Evolutionary conservation across 148 eudicot genomes (phyloP), one percentile per base, ranked within the genome.

Genomic region (Rhododendron mucronatum): DNA sequence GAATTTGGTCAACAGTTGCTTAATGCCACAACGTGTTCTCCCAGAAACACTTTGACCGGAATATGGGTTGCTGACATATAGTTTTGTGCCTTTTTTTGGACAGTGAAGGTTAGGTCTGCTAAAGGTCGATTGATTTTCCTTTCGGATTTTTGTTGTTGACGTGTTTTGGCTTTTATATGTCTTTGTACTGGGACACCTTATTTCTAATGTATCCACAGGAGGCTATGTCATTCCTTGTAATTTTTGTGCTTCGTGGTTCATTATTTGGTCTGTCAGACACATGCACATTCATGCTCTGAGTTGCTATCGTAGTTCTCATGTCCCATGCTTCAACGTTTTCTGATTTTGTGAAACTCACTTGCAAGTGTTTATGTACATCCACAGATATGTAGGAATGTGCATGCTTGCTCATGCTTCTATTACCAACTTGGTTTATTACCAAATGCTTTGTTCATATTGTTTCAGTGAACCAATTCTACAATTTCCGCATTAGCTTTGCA

Each of bases 401-500:
- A 55, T 81, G 67, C 82, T 37, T 61, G 33, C 33, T 61, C 74
- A 39, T 37, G 67, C 82, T 18, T 13, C 82, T n/a, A 37, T 18
- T 35, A 33, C 41, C 55, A 33, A 28, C 47, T 53, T 82, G 47
- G 67, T 14, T 15, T 20, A 39, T 1, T 26, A 23, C 84, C 84
- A 83, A 65, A 39, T 23, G 55, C 21, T 63, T 9, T 7, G 4
- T 48, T 84, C 53, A 39, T 53, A 23, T 76, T 39, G 44, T 35
- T 84, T 28, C 13, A 41, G 26, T 2, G 21, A 30, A 83, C 20
- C 8, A n/a, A 61, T 33, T 83, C 35, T 77, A 74, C 67, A 45
- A 76, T 82, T 87, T 47, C 65, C 44, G 59, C 79, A 21, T 75
- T 69, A 9, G 79, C 67, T 78, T 28, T 77, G 57, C 33, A 26